phyloP scores from a whole-genome alignment of 345 rosid species.

The Moricandia moricandioides region DNA sequence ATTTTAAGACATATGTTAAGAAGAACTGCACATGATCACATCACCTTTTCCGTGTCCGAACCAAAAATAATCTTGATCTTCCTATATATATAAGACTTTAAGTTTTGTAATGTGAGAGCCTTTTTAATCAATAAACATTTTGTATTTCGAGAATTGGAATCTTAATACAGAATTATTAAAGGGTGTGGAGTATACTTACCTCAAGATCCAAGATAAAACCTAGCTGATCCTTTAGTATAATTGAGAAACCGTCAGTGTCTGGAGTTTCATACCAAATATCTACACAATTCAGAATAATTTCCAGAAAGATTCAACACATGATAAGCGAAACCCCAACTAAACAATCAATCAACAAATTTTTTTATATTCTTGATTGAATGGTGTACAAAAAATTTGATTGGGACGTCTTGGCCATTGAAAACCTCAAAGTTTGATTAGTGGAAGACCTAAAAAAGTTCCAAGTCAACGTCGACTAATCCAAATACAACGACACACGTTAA shows the following conservation, averaged over 20 bases:
- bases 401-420: conserved; percentile 15
- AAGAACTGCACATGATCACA: not conserved
- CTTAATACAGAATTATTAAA: not conserved
- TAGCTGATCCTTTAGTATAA: not conserved
- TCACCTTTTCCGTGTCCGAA: not conserved
- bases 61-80: not conserved
- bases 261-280: not conserved
- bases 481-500: conserved; percentile 18
- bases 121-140: not conserved
- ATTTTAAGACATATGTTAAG: not conserved
- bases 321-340: not conserved
- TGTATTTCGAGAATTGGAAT: not conserved
- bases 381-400: no score
- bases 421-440: conserved; percentile 9
- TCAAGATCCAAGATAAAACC: not conserved
- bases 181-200: not conserved
- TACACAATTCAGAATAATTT: not conserved
- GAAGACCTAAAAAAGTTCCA: conserved; percentile 6
- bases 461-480: conserved; percentile 18
- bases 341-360: not conserved
- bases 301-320: not conserved
- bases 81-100: not conserved
- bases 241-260: not conserved
- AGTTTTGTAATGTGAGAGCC: not conserved
- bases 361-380: no score